Conservation (phyloP, 2,329 filamentous ascomycete species). For the Fusarium staphyleae region DNA sequence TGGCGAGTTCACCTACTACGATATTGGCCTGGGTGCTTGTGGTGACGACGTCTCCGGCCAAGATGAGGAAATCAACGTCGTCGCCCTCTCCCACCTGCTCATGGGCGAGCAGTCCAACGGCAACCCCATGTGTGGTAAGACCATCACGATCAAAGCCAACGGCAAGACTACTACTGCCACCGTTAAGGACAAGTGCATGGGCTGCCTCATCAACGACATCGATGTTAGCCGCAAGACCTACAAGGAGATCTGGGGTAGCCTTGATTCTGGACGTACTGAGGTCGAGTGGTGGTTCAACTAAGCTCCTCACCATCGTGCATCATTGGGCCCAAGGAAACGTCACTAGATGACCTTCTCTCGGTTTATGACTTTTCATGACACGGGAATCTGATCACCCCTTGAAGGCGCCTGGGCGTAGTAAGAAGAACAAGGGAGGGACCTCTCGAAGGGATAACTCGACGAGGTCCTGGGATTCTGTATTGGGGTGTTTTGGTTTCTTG, state of each 20-base stretch:
- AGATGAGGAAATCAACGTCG: conserved; percentile 64
- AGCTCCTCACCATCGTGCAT: conserved; percentile 20
- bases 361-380: conserved; percentile 37
- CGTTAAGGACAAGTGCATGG: conserved; percentile 79
- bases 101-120: conserved; percentile 71
- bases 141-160: conserved; percentile 66
- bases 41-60: conserved; percentile 68
- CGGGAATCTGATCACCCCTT: conserved; percentile 32
- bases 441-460: neutral
- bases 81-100: conserved; percentile 70
- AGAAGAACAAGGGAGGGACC: conserved; percentile 11
- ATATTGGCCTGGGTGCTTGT: conserved; percentile 72
- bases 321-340: conserved; percentile 15
- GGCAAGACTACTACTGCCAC: conserved; percentile 65
- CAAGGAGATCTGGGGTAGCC: conserved; percentile 56
- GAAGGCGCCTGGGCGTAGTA: conserved; percentile 30
- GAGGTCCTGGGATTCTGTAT: conserved; percentile 32
- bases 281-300: conserved; percentile 58
- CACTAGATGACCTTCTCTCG: conserved; percentile 22
- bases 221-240: conserved; percentile 68
- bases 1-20: conserved; percentile 80
- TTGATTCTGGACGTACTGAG: conserved; percentile 52
- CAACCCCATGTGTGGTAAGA: conserved; percentile 75
- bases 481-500: conserved; percentile 38
- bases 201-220: conserved; percentile 64